A percentile compares a stretch with the other conserved stretches of the same genome.
These are phyloP conservation scores for Pseudoperonospora humuli DNA, from an alignment of 352 stramenopile species.

Conservation along the genomic window DNA sequence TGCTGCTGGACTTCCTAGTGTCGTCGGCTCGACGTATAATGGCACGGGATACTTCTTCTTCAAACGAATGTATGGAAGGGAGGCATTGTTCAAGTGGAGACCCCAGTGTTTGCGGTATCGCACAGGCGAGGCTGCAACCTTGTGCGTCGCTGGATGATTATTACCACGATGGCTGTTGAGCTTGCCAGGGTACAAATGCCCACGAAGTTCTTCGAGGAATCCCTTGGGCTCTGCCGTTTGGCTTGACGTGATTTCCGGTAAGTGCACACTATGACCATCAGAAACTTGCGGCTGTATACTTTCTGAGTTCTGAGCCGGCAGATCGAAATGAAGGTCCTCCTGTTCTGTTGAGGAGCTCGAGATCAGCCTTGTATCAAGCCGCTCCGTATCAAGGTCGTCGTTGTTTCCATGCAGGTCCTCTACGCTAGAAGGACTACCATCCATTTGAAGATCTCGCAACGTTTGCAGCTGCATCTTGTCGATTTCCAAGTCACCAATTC, in stretches of 20 bases:
- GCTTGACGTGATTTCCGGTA: too few species aligned
- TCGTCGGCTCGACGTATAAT: conserved; percentile 17
- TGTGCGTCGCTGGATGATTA: conserved; percentile 8
- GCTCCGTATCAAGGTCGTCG: neutral
- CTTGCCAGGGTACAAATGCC: conserved; percentile 18
- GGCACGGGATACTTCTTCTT: conserved; percentile 49
- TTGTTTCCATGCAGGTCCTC: conserved; percentile 3
- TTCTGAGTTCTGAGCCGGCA: too few species aligned
- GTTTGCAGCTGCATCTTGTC: conserved; percentile 87
- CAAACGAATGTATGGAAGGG: conserved; percentile 59
- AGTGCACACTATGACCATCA: too few species aligned
- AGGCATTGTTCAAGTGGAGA: conserved; percentile 45
- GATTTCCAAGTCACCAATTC: conserved; percentile 84
- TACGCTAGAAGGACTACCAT: too few species aligned
- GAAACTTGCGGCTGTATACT: too few species aligned
- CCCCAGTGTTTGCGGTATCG: conserved; percentile 39
- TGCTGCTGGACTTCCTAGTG: conserved; percentile 5
- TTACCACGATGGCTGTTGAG: conserved; percentile 11
- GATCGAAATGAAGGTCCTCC: too few species aligned
- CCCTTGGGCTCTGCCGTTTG: too few species aligned
- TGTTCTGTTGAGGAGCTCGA: too few species aligned
- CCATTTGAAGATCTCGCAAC: conserved; percentile 17
- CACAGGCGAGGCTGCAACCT: neutral
- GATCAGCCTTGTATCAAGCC: too few species aligned
- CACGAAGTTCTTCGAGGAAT: conserved; percentile 22